Base-by-base conservation (phyloP, 495 filamentous ascomycete genomes). In the Penicillium malachiteum region DNA sequence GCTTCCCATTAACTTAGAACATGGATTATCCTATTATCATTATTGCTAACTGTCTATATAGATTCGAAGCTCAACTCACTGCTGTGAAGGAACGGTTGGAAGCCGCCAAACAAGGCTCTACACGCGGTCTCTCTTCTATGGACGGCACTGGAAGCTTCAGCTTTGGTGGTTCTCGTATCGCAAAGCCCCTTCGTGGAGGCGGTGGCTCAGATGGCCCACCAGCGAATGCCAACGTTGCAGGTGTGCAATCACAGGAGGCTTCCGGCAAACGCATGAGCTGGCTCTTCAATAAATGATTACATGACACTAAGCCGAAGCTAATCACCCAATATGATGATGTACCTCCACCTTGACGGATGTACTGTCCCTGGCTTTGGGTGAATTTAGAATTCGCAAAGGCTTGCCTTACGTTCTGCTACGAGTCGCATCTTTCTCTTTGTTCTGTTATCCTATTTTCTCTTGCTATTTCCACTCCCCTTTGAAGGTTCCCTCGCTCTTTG, bases 31-130 rank as follows among this genome's bases (percentile, higher is more conserved):
- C 12, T 30, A 14, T 14, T 46, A 26, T 13, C 16, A 14, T 32
- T 17, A 46, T 14, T 37, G n/a, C 51, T 67, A 37, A 64, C 34
- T 11, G 16, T 34, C 9, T 13, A 16, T 3, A 42, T 68, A 96
- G 94, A 71, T 98, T 98, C 79, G 94, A 98, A 79, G 85, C 88
- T 13, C 94, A 98, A 76, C 88, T 98, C 69, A 88, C 92, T 5
- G 92, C 92, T 52, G 94, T 98, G 69, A 97, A 97, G 77, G 94
- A 97, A 74, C 88, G 94, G 58, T 86, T 97, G 52, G 94, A 97
- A 72, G 92, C 92, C 49, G 94, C 91, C 62, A 98, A 97, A 74
- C 81, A 85, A 49, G 91, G 91, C 60, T 90, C 85, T 51, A 93
- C 92, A 11, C 87, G 90, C 55, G 89, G 89, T 48, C 80, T 96